Conservation (phyloP, 306 rosid species). For the Potentilla sterilis region DNA sequence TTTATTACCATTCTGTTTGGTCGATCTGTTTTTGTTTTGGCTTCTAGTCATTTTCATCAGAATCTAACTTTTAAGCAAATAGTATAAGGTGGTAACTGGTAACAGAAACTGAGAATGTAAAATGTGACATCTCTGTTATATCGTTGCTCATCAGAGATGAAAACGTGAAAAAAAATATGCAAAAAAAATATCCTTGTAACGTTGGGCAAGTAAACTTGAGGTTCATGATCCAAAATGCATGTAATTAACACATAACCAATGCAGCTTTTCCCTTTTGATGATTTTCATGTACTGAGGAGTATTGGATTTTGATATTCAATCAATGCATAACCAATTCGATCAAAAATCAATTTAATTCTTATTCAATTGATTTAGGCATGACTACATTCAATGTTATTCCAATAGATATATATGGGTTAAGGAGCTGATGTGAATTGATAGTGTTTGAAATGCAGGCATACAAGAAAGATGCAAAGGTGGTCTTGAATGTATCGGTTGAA, state of each 20-base stretch:
- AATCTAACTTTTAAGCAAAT: background rate
- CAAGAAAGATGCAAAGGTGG: slow-evolving; percentile 82
- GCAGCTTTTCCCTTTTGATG: background rate
- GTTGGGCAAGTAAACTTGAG: background rate
- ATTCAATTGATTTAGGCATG: background rate
- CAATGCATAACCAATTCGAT: background rate
- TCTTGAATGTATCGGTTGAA: slow-evolving; percentile 77
- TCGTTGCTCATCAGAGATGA: too few species aligned
- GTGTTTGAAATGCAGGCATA: slow-evolving; percentile 36
- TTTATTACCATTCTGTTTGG: background rate
- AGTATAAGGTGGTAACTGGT: too few species aligned
- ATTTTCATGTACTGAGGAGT: background rate
- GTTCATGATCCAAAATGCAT: background rate
- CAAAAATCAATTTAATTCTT: background rate
- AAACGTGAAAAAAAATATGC: background rate
- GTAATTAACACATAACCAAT: background rate
- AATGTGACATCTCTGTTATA: background rate
- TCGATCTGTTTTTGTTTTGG: background rate
- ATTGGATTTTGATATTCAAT: background rate
- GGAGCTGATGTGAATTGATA: slow-evolving; percentile 14
- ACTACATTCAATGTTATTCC: background rate
- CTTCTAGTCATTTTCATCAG: background rate
- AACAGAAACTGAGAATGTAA: background rate
- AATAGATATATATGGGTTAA: background rate
- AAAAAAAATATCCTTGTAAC: background rate